These are phyloP conservation scores for Diaporthe sp. DNA, from an alignment of 2,329 filamentous ascomycete genomes.

Conservation along the genomic window DNA sequence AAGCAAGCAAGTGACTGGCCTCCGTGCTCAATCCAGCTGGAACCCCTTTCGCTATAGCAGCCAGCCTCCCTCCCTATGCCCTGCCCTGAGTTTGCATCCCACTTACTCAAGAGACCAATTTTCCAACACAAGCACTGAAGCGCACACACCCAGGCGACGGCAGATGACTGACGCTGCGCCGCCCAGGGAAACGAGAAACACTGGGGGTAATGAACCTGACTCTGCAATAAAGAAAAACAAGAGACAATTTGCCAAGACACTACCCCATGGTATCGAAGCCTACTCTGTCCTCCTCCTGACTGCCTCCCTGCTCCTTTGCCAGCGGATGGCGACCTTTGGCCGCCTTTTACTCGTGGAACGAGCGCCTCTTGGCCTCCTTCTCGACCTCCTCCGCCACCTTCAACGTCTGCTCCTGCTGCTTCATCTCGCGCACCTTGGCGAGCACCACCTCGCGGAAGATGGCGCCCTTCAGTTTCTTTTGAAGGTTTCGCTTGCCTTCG, in stretches of 20 bases:
- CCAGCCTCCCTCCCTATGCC: background rate
- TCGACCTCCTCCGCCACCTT: conserved; percentile 73
- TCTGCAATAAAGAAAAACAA: conserved; percentile 12
- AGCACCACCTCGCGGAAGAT: conserved; percentile 96
- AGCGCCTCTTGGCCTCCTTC: conserved; percentile 59
- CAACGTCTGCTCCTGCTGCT: conserved; percentile 84
- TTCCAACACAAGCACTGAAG: conserved; percentile 15
- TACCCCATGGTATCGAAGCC: conserved; percentile 28
- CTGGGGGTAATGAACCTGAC: conserved; percentile 24
- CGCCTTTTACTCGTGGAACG: conserved; percentile 46
- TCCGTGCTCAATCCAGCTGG: background rate
- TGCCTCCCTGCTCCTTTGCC: background rate
- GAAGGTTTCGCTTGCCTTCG: conserved; percentile 57
- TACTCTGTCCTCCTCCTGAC: conserved; percentile 8
- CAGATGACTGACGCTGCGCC: background rate
- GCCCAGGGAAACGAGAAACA: background rate
- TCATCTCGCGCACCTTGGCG: conserved; percentile 93
- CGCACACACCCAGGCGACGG: background rate
- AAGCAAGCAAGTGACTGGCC: conserved; percentile 4
- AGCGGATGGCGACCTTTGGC: background rate
- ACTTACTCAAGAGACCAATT: background rate
- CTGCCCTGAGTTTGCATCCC: background rate
- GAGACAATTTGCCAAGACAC: conserved; percentile 19
- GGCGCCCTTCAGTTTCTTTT: conserved; percentile 70
- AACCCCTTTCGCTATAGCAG: background rate